These are phyloP conservation scores for Lineolata rhizophorae DNA, from an alignment of 495 filamentous ascomycete species.

Conservation along the genomic window DNA sequence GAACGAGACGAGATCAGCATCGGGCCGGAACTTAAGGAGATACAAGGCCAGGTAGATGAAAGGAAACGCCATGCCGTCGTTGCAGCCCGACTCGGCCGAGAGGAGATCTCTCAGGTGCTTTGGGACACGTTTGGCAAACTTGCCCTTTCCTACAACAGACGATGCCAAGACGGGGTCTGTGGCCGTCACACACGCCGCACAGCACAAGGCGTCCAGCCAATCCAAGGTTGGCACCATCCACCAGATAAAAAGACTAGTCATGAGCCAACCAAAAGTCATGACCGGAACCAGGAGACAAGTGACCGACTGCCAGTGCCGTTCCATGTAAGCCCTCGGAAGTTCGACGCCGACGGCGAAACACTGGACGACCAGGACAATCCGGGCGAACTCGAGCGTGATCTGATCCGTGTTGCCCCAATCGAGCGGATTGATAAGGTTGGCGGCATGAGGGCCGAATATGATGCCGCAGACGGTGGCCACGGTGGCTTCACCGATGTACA, in stretches of 20 bases:
- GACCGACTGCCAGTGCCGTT: conserved; percentile 91
- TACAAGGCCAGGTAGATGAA: conserved; percentile 90
- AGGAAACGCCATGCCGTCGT: conserved; percentile 99
- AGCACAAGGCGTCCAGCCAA: conserved; percentile 72
- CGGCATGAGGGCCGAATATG: conserved; percentile 92
- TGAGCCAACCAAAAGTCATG: conserved; percentile 94
- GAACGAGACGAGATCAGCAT: conserved; percentile 44
- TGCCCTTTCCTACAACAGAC: conserved; percentile 95
- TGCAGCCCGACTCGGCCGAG: conserved; percentile 95
- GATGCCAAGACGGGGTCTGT: conserved; percentile 96
- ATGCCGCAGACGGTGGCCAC: conserved; percentile 90
- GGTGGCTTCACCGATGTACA: conserved; percentile 98
- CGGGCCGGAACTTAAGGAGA: conserved; percentile 53
- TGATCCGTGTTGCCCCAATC: conserved; percentile 88
- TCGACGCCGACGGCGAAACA: conserved; percentile 99
- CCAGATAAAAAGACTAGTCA: conserved; percentile 92
- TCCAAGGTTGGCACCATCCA: conserved; percentile 62
- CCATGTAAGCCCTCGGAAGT: conserved; percentile 93
- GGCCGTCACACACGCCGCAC: conserved; percentile 87
- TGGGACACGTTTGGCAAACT: conserved; percentile 91
- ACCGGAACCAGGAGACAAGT: conserved; percentile 73
- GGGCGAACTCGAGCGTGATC: conserved; percentile 88
- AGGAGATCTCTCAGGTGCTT: conserved; percentile 91
- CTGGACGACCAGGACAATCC: conserved; percentile 94
- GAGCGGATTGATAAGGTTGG: conserved; percentile 66